Evolutionary conservation across 2,329 filamentous ascomycete genomes (phyloP).

Genomic region (Fusarium sp.): DNA sequence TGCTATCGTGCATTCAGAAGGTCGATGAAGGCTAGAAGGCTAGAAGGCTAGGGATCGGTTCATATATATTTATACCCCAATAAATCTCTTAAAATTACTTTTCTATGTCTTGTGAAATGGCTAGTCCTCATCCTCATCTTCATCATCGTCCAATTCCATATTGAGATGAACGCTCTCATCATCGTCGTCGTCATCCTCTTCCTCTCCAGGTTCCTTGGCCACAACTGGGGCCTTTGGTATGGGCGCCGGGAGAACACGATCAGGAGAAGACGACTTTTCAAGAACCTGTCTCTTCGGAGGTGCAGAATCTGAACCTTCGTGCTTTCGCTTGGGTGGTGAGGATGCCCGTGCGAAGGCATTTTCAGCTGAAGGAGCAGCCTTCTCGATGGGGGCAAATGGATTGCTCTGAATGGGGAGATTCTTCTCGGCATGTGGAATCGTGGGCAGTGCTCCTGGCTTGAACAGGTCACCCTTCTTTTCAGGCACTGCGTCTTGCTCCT

Average conservation of each 20-base stretch:
- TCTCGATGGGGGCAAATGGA: conserved; percentile 46
- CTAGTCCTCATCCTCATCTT: conserved; percentile 44
- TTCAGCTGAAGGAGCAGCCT: conserved; percentile 18
- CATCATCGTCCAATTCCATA: conserved; percentile 65
- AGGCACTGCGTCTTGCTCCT: conserved; percentile 43
- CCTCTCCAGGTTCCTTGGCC: conserved; percentile 38
- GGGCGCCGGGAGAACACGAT: conserved; percentile 12
- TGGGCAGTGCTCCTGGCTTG: conserved; percentile 30
- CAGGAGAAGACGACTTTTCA: conserved; percentile 42
- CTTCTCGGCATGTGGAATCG: conserved; percentile 32
- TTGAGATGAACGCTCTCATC: conserved; percentile 67
- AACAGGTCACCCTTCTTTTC: conserved; percentile 31
- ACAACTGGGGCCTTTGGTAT: conserved; percentile 30
- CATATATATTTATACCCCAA: conserved; percentile 31
- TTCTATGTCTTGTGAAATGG: not conserved
- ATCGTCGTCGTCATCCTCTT: conserved; percentile 51
- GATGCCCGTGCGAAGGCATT: conserved; percentile 24
- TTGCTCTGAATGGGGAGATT: conserved; percentile 46
- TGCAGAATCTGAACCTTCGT: conserved; percentile 47
- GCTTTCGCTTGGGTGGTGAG: conserved; percentile 51
- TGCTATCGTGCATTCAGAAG: conserved; percentile 23
- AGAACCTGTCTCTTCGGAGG: conserved; percentile 53
- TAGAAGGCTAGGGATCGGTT: conserved; percentile 29
- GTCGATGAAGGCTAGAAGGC: conserved; percentile 16
- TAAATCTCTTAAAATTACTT: conserved; percentile 14